phyloP scores from a whole-genome alignment of 1,284 basidiomycete genomes.

The Sporisorium reilianum region DNA sequence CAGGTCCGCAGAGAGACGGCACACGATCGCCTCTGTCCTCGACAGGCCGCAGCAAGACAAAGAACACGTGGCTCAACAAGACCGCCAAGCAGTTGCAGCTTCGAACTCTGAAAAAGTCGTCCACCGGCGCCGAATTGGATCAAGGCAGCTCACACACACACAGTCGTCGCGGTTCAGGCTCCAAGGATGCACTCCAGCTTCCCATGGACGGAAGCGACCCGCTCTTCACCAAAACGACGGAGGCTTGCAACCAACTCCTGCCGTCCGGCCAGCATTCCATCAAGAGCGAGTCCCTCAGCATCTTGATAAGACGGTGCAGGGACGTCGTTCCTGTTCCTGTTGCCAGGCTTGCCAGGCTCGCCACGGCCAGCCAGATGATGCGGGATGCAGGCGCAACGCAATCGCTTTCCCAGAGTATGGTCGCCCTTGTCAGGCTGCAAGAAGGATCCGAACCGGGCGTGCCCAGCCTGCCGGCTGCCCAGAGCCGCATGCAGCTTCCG shows the following conservation, averaged over 20 bases:
- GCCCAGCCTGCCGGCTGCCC: not conserved
- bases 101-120: constrained; percentile 26
- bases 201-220: constrained; percentile 10
- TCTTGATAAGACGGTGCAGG: constrained; percentile 60
- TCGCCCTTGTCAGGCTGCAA: constrained; percentile 21
- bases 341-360: constrained; percentile 60
- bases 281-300: constrained; percentile 50
- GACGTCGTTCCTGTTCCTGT: constrained; percentile 67
- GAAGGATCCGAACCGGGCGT: not conserved
- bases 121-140: constrained; percentile 13
- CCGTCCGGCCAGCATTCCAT: constrained; percentile 31
- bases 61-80: constrained; percentile 60
- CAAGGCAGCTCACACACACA: constrained; percentile 3
- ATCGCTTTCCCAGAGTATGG: constrained; percentile 37
- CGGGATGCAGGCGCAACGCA: constrained; percentile 14
- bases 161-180: constrained; percentile 17
- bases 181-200: constrained; percentile 12
- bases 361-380: constrained; percentile 27
- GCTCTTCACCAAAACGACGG: constrained; percentile 30
- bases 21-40: constrained; percentile 2
- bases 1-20: not conserved
- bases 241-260: constrained; percentile 31
- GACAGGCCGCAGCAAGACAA: constrained; percentile 18
- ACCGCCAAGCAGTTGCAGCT: constrained; percentile 55
- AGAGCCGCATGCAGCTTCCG: constrained; percentile 6